Base-by-base conservation (phyloP, 192 early-diverging fungal genomes). In the Backusella liffmaniae region DNA sequence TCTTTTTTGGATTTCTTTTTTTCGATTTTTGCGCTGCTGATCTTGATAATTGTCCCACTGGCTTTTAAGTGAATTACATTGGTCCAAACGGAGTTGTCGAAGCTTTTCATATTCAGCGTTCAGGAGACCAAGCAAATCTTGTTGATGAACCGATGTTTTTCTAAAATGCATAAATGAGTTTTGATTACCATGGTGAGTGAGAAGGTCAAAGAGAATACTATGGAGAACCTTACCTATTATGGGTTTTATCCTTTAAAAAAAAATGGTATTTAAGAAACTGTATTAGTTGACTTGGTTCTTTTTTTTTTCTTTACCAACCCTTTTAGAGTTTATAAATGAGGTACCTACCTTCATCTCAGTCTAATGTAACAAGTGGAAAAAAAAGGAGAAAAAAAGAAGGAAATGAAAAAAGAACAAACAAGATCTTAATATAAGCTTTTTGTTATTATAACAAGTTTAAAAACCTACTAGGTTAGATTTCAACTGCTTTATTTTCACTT, bases 61-160 rank as follows among this genome's bases (percentile, higher is more conserved):
- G 8, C 21, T 23, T 71, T 71, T 44, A 49, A 71, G 70, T 44
- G 70, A 71, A 6, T 3, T 29, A 10, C 70, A 46, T 49, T 71
- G 70, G 7, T 71, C 70, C 42, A 46, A 49, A 36, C 70, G 39
- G 35, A 71, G 39, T 46, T 71, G 39, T 18, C 23, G 1, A 30
- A 71, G 44, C 15, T 71, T 71, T 71, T 71, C 70, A 32, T 71
- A 71, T 39, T 71, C 70, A 16, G 39, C 39, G 30, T 71, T 71
- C 29, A 67, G 66, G 34, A 36, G 32, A n/a, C 66, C 66, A 32
- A 67, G 66, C 6, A 35, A 36, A 35, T 67, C 35, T 26, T 67
- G 66, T 18, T 35, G 66, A 36, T 67, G 66, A 6, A 18, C 66
- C n/a, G 29, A 36, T n/a, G 35, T 36, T 8, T 67, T 67, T n/a